Evolutionary conservation across 106 monocot genomes (phyloP), one percentile per base, ranked within the genome.

Genomic region (Acorus gramineus): DNA sequence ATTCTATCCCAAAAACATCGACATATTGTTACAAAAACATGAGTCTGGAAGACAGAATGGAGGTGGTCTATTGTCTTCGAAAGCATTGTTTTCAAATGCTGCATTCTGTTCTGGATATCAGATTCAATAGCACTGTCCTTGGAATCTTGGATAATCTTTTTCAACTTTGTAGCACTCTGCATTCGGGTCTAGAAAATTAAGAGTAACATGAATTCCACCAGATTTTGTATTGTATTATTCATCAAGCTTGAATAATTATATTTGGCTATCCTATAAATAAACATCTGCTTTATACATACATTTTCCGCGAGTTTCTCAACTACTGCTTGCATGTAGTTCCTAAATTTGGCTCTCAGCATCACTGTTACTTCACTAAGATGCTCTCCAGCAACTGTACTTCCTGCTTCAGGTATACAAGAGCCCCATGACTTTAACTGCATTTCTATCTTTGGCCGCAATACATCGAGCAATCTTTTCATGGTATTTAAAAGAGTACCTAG

Each of bases 1-100:
- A 99, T 84, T 42, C 98, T 76, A 14, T 99, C 92, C 98, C 98
- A 99, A 49, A 83, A 84, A 8, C 92, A 85, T 69, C 98, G 78
- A 51, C 92, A 99, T 52, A 92, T 49, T 45, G 83, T 69, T 55
- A 99, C 74, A 80, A 99, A 99, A 2, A 92, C 88, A 68, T 86
- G 85, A 50, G 64, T 47, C 60, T 84, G 85, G 66, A 92, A 84
- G 7, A 92, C 59, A 42, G 69, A 66, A 64, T 89, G 91, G 14
- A 99, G 74, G 14, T 89, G 83, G 63, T 86, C 82, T 63, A 99
- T 86, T 54, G 78, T 74, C 51, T 86, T 72, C 44, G 75, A 54
- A 8, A 99, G 81, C 43, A 77, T 91, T n/a, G 88, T 85, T 59
- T 73, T 99, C 73, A 99, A 76, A 2, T 88, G 81, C 69, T 99